These are phyloP conservation scores for Phylloporus sp. DNA, from an alignment of 768 basidiomycete genomes.

Conservation along the genomic window DNA sequence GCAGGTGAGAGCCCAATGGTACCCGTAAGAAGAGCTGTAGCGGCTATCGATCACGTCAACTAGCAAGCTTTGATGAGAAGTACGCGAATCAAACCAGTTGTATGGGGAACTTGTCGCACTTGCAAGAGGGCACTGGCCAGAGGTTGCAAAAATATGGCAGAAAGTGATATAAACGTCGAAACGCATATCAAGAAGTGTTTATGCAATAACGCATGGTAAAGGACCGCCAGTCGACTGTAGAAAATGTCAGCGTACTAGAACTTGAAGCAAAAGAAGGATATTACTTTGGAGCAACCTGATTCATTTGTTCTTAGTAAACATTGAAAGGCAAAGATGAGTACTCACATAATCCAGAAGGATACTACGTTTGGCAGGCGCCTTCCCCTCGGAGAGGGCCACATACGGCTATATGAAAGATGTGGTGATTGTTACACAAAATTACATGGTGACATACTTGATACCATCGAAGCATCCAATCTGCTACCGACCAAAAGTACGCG, in stretches of 20 bases:
- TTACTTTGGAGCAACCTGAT: constrained; percentile 45
- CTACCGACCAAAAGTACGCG: constrained; percentile 44
- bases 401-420: constrained; percentile 49
- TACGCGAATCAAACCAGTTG: constrained; percentile 4
- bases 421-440: neutral
- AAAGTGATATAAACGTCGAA: constrained; percentile 48
- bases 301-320: neutral
- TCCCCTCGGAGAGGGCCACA: constrained; percentile 50
- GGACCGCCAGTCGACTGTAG: constrained; percentile 38
- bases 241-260: constrained; percentile 3
- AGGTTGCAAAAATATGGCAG: constrained; percentile 52
- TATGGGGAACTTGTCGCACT: constrained; percentile 18
- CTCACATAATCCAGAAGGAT: constrained; percentile 66
- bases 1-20: constrained; percentile 44
- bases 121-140: constrained; percentile 43
- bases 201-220: constrained; percentile 46
- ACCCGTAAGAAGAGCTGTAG: constrained; percentile 39
- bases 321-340: neutral
- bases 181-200: constrained; percentile 52
- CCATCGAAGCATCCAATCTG: constrained; percentile 53
- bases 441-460: constrained; percentile 46
- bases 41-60: constrained; percentile 25
- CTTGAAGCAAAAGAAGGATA: neutral
- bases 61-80: constrained; percentile 6
- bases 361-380: constrained; percentile 51